Conservation (phyloP, 257 asterid genomes). For the Galeopsis tetrahit region DNA sequence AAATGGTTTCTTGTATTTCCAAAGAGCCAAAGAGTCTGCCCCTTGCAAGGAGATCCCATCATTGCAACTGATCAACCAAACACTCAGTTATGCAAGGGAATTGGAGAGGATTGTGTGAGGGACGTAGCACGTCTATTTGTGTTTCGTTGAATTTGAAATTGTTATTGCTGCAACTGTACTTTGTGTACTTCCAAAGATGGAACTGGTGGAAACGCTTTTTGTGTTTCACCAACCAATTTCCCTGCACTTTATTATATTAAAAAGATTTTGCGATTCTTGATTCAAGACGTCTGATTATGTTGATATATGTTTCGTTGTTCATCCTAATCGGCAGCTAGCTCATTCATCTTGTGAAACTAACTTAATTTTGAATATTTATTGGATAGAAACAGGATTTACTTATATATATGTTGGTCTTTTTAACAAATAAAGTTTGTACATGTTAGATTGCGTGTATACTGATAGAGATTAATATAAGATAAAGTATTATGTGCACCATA, state of each 20-base stretch:
- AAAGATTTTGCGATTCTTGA: conserved; percentile 8
- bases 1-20: conserved; percentile 64
- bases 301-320: neutral
- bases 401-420: neutral
- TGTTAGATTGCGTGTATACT: too few relatives aligned
- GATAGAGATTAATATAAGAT: too few relatives aligned
- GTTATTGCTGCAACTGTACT: conserved; percentile 20
- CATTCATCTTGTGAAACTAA: neutral
- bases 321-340: neutral
- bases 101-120: conserved; percentile 65
- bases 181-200: neutral
- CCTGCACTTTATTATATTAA: neutral
- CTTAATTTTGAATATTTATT: neutral
- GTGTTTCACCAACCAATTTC: neutral
- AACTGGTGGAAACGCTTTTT: neutral
- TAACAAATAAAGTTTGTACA: neutral
- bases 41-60: conserved; percentile 98
- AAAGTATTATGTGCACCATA: too few relatives aligned
- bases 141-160: neutral
- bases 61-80: conserved; percentile 89
- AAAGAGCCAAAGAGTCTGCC: conserved; percentile 68
- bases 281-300: neutral
- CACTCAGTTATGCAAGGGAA: conserved; percentile 91
- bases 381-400: neutral
- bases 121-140: neutral